Base-by-base conservation (phyloP, 805 yeast species). In the Pichia phayaonensis region DNA sequence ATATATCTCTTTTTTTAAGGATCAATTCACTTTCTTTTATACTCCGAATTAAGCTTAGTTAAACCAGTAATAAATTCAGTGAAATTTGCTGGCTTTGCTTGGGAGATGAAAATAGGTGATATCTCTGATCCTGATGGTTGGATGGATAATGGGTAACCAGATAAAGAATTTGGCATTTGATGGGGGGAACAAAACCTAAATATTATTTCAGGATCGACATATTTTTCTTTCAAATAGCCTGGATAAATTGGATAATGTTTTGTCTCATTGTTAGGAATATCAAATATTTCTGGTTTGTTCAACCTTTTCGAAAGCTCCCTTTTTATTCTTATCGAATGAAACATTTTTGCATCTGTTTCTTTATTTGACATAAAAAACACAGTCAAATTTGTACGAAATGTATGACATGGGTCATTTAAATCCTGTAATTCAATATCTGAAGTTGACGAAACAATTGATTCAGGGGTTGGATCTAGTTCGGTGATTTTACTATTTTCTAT, bases 361-460 rank as follows among this genome's bases (percentile, higher is more conserved):
- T 52, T 36, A 12, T 44, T 48, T 23, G 62, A 55, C 42, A 56
- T 34, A 18, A 59, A 48, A 23, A 56, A 54, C n/a, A 59, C 57
- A 1, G 54, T 56, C 21, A 57, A 26, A 18, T 48, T 40, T 4
- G 54, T 36, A 8, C 38, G 29, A 42, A 47, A 46, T 21, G 40
- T 31, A n/a, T 31, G 38, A 18, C 5, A 21, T 12, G 13, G 40
- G n/a, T 22, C 27, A 24, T 18, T 12, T 11, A 7, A 8, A 23
- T 18, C 40, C 27, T 29, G 20, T 36, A 15, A 7, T 23, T 41
- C 22, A 18, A 18, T 18, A 18, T 26, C 20, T 10, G 21, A 20
- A 21, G 12, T 22, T 22, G 16, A 13, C n/a, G 41, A 44, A 22
- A 26, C 39, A 12, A 16, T 36, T 16, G 48, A 45, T 18, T 44